Percentiles rank a stretch among this genome's conserved stretches.
These are phyloP conservation scores for Moesziomyces parantarcticus DNA, from an alignment of 1,284 basidiomycete genomes.

Conservation along the genomic window DNA sequence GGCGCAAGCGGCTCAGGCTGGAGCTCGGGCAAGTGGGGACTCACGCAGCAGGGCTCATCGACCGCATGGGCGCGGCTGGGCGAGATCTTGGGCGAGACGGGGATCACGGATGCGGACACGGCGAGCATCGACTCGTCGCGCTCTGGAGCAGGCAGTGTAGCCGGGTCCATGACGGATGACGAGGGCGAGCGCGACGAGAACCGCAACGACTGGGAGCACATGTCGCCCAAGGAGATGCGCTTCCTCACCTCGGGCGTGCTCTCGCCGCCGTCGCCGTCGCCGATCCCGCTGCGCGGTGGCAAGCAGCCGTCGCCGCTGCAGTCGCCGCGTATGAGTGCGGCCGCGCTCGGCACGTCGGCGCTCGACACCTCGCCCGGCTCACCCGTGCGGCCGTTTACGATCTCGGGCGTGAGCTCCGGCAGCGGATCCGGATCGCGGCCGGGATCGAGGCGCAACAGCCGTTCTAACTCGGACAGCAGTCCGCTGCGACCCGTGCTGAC, in stretches of 20 bases:
- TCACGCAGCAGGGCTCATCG: conserved; percentile 52
- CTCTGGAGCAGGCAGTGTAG: not conserved
- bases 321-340: conserved; percentile 10
- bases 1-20: conserved; percentile 35
- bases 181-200: conserved; percentile 46
- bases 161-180: conserved; percentile 13
- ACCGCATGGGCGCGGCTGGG: conserved; percentile 62
- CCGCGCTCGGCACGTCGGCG: conserved; percentile 18
- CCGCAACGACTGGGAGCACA: conserved; percentile 63
- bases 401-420: conserved; percentile 7
- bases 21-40: conserved; percentile 57
- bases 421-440: conserved; percentile 10
- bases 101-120: conserved; percentile 14
- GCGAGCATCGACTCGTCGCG: conserved; percentile 17
- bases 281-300: conserved; percentile 28
- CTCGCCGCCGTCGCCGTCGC: conserved; percentile 39
- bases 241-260: conserved; percentile 46
- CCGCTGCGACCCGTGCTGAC: conserved; percentile 57
- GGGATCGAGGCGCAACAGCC: conserved; percentile 34
- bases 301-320: conserved; percentile 35
- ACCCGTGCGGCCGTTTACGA: conserved; percentile 34
- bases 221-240: conserved; percentile 64
- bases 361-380: conserved; percentile 32
- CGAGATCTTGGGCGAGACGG: conserved; percentile 57
- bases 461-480: conserved; percentile 41